Evolutionary conservation across 2,329 filamentous ascomycete genomes (phyloP), one percentile per base, ranked within the genome.

Genomic region (Aspergillus viridinutans): DNA sequence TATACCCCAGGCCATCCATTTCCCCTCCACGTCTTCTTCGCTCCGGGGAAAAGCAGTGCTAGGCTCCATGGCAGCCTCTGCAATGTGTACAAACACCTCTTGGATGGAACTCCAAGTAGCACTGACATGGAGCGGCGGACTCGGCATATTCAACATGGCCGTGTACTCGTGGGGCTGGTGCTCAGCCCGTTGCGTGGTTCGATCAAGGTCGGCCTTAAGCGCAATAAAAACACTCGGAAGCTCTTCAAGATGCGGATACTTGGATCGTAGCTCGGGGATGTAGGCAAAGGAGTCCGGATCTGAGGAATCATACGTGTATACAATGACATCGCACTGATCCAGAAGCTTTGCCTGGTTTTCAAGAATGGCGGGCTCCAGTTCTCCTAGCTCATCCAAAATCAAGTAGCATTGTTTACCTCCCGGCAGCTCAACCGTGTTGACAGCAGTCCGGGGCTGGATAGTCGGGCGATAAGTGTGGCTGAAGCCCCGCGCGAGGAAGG

Each of bases 351-450:
- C 84, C 68, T 88, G 86, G 69, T 99, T 99, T 56, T 97, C 94
- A 3, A 99, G 80, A 54, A 97, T 92, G 12, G 94, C 94, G 0
- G 91, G 89, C 73, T 97, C 94, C n/a, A 96, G 81, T 74, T 97
- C 92, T 35, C 94, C 94, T 0, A 97, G 86, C 74, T 99, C 94
- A 69, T 96, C 90, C 25, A 97, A 81, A 58, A 99, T 97, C 35
- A 99, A 82, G 70, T 99, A 97, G 73, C 92, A 96, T 75, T 99
- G 94, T 72, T 96, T 96, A 52, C 94, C 94, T 9, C 94, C 94
- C 49, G 91, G 92, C 1, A 99, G 83, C 71, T 99, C 94, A 20
- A 99, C 94, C 57, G 90, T 96, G 72, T 99, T 97, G 63, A 99
- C 94, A 0, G 92, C 92, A 3, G 90, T 90, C 10, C 91, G 89